phyloP scores from a whole-genome alignment of 2,329 filamentous ascomycete species.

The Lachnellula arida region DNA sequence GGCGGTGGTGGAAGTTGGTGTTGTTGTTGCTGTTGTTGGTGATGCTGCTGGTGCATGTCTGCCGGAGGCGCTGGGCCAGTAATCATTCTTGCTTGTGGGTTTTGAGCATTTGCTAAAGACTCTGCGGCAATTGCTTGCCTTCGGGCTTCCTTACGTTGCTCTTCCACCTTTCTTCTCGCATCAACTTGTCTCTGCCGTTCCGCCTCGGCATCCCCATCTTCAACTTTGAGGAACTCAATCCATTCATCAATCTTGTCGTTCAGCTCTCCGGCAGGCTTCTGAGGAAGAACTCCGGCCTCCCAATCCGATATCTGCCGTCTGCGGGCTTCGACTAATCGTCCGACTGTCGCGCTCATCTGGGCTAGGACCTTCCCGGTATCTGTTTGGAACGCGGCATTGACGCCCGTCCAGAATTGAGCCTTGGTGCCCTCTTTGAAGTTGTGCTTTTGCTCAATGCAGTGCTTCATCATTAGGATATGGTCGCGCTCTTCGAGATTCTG shows the following conservation, averaged over 20 bases:
- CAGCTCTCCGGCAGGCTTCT: conserved; percentile 29
- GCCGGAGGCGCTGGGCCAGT: conserved; percentile 16
- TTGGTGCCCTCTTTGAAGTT: conserved; percentile 32
- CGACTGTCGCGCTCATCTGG: conserved; percentile 33
- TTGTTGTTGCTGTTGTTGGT: conserved; percentile 13
- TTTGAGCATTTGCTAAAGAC: conserved; percentile 15
- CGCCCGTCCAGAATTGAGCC: conserved; percentile 31
- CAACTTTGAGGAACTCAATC: conserved; percentile 32
- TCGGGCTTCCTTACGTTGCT: conserved; percentile 29
- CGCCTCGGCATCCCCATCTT: conserved; percentile 30
- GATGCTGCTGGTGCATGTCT: conserved; percentile 16
- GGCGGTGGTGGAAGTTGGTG: conserved; percentile 1
- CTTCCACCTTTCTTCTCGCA: conserved; percentile 28
- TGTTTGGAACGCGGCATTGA: conserved; percentile 28
- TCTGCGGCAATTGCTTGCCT: conserved; percentile 30
- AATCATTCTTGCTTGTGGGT: conserved; percentile 14
- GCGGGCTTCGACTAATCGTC: conserved; percentile 28
- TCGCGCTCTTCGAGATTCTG: conserved; percentile 32
- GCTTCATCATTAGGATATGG: conserved; percentile 30
- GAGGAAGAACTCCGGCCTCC: conserved; percentile 29
- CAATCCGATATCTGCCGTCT: conserved; percentile 30
- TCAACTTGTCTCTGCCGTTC: conserved; percentile 33
- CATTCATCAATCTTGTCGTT: conserved; percentile 30
- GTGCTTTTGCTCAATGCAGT: conserved; percentile 28
- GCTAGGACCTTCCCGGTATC: conserved; percentile 30